Evolutionary conservation across 345 rosid species (phyloP).

Genomic region (Draba incana): DNA sequence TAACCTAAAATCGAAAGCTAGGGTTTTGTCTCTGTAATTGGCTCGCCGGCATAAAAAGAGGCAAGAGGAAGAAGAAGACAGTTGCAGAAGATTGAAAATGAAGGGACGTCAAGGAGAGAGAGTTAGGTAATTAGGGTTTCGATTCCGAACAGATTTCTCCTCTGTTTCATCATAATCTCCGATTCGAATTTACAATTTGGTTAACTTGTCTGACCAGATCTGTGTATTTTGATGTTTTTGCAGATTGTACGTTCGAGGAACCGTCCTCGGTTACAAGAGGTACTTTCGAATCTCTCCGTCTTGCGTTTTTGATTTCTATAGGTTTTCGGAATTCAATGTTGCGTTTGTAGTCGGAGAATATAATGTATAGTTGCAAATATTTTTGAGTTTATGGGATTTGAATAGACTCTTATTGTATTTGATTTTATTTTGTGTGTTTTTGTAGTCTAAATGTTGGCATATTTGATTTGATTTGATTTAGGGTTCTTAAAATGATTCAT

Average conservation of each 20-base stretch:
- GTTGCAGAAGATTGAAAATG: conserved; percentile 44
- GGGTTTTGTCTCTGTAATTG: conserved; percentile 29
- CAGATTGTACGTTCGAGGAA: conserved; percentile 88
- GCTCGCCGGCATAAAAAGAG: conserved; percentile 38
- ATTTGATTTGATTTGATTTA: neutral
- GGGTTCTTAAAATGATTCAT: conserved; percentile 8
- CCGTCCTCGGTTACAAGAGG: conserved; percentile 91
- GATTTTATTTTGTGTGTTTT: neutral
- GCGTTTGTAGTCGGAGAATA: conserved; percentile 2
- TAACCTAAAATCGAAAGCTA: conserved; percentile 21
- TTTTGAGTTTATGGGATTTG: neutral
- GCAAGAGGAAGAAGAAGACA: conserved; percentile 40
- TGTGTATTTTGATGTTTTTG: conserved; percentile 28
- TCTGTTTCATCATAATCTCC: neutral
- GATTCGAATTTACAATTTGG: neutral
- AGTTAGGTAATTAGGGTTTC: conserved; percentile 57
- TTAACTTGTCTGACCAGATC: neutral
- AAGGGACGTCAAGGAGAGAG: conserved; percentile 98
- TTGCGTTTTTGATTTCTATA: neutral
- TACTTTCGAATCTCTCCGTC: conserved; percentile 9
- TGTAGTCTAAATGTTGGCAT: neutral
- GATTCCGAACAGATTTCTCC: neutral
- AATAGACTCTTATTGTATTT: neutral
- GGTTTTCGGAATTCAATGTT: neutral
- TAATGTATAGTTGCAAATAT: neutral